A percentile compares a stretch with the other conserved stretches of the same genome.
Evolutionary conservation across 768 basidiomycete genomes (phyloP).

Genomic region (Mycena galopus): DNA sequence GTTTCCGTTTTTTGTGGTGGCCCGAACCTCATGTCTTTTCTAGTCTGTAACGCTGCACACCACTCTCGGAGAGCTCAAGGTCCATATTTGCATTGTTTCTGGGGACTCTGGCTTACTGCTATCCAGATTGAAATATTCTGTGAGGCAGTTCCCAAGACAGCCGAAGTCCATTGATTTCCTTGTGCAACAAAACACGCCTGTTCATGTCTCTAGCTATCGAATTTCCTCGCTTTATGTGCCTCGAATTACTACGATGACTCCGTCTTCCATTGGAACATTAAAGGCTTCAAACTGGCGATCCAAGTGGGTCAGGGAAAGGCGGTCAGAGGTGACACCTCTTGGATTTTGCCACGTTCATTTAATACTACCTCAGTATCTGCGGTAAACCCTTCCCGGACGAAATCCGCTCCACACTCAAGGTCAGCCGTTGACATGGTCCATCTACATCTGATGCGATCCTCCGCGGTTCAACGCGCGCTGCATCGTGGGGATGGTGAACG

Average conservation of each 20-base stretch:
- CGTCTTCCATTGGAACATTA: slow-evolving; percentile 95
- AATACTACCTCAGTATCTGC: no score
- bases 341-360: no score
- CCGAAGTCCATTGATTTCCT: slow-evolving; percentile 72
- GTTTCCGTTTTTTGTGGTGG: slow-evolving; percentile 39
- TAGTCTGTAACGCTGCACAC: slow-evolving; percentile 97
- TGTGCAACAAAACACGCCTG: slow-evolving; percentile 25
- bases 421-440: slow-evolving; percentile 53
- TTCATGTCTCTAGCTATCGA: slow-evolving; percentile 61
- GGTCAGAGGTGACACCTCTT: no score
- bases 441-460: slow-evolving; percentile 31
- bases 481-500: slow-evolving; percentile 98
- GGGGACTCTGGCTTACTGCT: slow-evolving; percentile 5
- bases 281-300: slow-evolving; percentile 96
- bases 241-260: slow-evolving; percentile 88
- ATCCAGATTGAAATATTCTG: slow-evolving; percentile 95
- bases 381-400: slow-evolving; percentile 93
- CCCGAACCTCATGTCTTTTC: slow-evolving; percentile 16
- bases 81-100: slow-evolving; percentile 42
- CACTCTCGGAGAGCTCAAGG: slow-evolving; percentile 95
- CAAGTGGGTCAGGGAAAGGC: slow-evolving; percentile 91
- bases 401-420: slow-evolving; percentile 91
- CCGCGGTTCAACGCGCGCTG: slow-evolving; percentile 94
- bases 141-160: slow-evolving; percentile 94
- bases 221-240: slow-evolving; percentile 95